Conservation (phyloP, 2,329 filamentous ascomycete genomes). For the Venturia effusa region DNA sequence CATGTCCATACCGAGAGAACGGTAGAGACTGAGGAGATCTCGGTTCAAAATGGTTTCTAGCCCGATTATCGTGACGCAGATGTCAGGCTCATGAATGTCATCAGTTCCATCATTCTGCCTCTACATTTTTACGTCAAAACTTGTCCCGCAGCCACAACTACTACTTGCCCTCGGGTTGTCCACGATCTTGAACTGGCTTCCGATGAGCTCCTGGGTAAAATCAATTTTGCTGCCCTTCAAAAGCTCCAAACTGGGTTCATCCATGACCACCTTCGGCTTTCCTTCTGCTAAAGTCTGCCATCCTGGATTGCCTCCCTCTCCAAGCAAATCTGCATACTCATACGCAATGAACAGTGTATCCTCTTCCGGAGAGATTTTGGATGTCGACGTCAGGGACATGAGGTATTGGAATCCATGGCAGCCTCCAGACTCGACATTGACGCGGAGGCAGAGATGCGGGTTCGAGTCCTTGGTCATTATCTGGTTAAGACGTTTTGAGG, state of each 20-base stretch:
- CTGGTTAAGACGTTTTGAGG: constrained; percentile 61
- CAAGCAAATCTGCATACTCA: background rate
- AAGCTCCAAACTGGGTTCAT: constrained; percentile 75
- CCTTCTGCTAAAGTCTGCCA: constrained; percentile 8
- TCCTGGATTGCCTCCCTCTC: constrained; percentile 30
- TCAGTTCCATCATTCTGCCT: background rate
- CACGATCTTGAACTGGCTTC: constrained; percentile 89
- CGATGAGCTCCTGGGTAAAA: constrained; percentile 91
- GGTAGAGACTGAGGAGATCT: background rate
- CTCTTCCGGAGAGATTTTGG: constrained; percentile 46
- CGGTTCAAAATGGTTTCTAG: background rate
- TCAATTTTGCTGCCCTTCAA: constrained; percentile 92
- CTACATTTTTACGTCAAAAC: constrained; percentile 72
- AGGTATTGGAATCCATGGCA: constrained; percentile 98
- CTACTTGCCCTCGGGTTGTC: constrained; percentile 88
- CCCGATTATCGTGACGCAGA: background rate
- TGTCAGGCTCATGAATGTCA: background rate
- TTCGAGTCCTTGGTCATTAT: constrained; percentile 48
- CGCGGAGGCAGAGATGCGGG: constrained; percentile 74
- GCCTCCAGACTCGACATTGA: constrained; percentile 84
- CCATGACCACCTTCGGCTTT: constrained; percentile 73
- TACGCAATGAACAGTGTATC: constrained; percentile 62
- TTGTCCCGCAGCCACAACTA: constrained; percentile 94
- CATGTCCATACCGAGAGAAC: no score
- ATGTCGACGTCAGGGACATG: constrained; percentile 64